Evolutionary conservation across 2,329 filamentous ascomycete species (phyloP), one percentile per base, ranked within the genome.

Genomic region (Alternaria alternata): DNA sequence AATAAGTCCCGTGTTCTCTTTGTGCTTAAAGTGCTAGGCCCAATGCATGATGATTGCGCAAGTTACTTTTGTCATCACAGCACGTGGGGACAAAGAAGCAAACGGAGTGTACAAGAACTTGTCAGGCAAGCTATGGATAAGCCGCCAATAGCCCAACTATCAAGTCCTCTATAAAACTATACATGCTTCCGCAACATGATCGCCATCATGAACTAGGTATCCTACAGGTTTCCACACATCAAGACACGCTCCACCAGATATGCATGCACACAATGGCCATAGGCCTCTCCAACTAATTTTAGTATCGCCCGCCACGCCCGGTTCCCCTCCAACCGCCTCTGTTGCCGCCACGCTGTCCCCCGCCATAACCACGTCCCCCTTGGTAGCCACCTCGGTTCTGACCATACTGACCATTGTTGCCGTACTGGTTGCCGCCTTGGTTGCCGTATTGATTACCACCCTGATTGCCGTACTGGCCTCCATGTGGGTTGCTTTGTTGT

Each of bases 221-320:
- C 20, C 22, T 48, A 56, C 34, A 41, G 14, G 12, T 32, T 32
- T 51, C n/a, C 9, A 20, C 42, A 30, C 20, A 20, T 26, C 16
- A n/a, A 53, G 9, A 22, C 18, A n/a, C n/a, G 26, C 14, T 7
- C 24, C 32, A 48, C 34, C 32, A 39, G 7, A 47, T 46, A 24
- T 41, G 42, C 32, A 48, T 18, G 16, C n/a, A 7, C 46, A 20
- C 30, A 22, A n/a, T 38, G n/a, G 6, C 8, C 42, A 34, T 26
- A 20, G 16, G n/a, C 48, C n/a, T 41, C 18, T n/a, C 28, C 12
- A 34, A 12, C 22, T 43, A 1, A 20, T 36, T 32, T 61, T 47
- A 65, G 36, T 64, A 66, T 42, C 65, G 46, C 16, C 68, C 69
- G 16, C 67, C 66, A 36, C 63, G 68, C 43, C 59, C 60, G 36